Evolutionary conservation across 345 rosid species (phyloP).

Genomic region (Zanthoxylum bungeanum): DNA sequence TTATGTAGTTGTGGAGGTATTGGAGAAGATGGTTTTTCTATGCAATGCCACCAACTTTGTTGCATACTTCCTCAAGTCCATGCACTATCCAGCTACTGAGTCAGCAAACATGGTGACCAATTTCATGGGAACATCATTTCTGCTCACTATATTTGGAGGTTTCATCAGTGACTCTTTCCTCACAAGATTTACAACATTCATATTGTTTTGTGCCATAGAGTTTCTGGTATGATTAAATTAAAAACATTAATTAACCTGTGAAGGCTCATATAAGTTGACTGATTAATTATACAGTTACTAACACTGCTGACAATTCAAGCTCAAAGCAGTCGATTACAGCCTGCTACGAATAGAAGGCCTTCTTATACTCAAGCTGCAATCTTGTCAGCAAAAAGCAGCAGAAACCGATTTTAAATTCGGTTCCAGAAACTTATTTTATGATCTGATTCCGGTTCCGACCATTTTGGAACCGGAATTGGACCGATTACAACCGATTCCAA

Average conservation of each 20-base stretch:
- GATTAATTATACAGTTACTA: conserved; percentile 36
- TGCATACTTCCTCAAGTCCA: conserved; percentile 36
- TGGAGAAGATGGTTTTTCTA: conserved; percentile 67
- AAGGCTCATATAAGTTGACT: no score
- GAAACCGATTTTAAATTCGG: no score
- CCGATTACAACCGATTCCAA: no score
- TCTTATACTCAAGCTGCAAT: conserved; percentile 31
- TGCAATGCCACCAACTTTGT: conserved; percentile 48
- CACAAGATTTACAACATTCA: no score
- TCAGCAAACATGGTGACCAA: conserved; percentile 65
- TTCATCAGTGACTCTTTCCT: conserved; percentile 58
- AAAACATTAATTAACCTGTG: no score
- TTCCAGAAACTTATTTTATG: no score
- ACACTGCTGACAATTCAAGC: conserved; percentile 54
- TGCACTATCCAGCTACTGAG: conserved; percentile 48
- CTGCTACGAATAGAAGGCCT: conserved; percentile 27
- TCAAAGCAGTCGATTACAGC: conserved; percentile 31
- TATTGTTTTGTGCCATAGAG: no score
- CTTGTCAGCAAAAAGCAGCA: no score
- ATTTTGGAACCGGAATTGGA: no score
- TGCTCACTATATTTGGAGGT: conserved; percentile 59
- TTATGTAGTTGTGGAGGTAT: conserved; percentile 46
- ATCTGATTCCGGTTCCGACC: no score
- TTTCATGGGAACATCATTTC: conserved; percentile 58
- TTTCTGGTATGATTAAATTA: no score